phyloP scores from a whole-genome alignment of 2,329 filamentous ascomycete genomes.

The Stachybotrys elegans region DNA sequence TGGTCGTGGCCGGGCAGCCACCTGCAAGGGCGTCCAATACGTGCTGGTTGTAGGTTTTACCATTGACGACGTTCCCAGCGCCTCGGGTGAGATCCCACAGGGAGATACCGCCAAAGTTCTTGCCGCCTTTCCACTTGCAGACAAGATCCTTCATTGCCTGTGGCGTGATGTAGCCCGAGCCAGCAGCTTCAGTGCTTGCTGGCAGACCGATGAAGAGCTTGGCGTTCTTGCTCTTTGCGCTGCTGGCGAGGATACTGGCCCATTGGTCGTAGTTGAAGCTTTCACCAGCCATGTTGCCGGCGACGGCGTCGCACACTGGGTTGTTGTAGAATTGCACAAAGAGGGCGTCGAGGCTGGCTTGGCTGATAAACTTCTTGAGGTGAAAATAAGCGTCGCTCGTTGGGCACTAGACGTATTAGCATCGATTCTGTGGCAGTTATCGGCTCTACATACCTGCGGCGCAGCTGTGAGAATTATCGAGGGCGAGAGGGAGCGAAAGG shows the following conservation, averaged over 20 bases:
- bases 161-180: slow-evolving; percentile 20
- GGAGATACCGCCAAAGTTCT: slow-evolving; percentile 30
- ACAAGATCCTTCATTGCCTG: slow-evolving; percentile 21
- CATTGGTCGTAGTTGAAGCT: slow-evolving; percentile 17
- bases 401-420: slow-evolving; percentile 22
- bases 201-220: slow-evolving; percentile 33
- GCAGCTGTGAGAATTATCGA: slow-evolving; percentile 28
- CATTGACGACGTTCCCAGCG: slow-evolving; percentile 16
- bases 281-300: slow-evolving; percentile 3
- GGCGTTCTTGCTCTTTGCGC: slow-evolving; percentile 24
- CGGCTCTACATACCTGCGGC: slow-evolving; percentile 11
- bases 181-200: slow-evolving; percentile 18
- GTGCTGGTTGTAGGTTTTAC: slow-evolving; percentile 24
- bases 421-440: not conserved
- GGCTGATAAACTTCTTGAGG: slow-evolving; percentile 24
- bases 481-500: slow-evolving; percentile 17
- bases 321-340: slow-evolving; percentile 39
- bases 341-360: slow-evolving; percentile 27
- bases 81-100: slow-evolving; percentile 31
- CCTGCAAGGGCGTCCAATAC: slow-evolving; percentile 12
- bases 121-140: slow-evolving; percentile 21
- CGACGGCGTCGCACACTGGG: slow-evolving; percentile 21
- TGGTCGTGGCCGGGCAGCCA: slow-evolving; percentile 12
- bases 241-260: slow-evolving; percentile 21
- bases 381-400: slow-evolving; percentile 14